Evolutionary conservation across 208 protist species (phyloP).

Genomic region (Trypanosoma mega): DNA sequence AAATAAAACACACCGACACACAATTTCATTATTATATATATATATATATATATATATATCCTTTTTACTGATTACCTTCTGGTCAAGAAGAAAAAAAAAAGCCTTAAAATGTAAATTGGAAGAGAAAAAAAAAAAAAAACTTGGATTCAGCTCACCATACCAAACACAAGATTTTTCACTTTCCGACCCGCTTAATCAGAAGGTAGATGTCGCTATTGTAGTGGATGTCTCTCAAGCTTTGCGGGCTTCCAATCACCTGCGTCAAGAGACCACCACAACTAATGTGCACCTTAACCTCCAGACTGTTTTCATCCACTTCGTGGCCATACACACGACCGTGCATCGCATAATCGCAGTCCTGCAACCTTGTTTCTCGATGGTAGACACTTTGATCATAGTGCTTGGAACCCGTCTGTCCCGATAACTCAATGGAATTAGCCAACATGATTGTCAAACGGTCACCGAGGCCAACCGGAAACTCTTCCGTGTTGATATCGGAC

Average conservation of each 20-base stretch:
- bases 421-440: slow-evolving; percentile 90
- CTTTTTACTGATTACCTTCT: too few relatives aligned
- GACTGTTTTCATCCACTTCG: slow-evolving; percentile 84
- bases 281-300: slow-evolving; percentile 92
- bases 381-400: slow-evolving; percentile 91
- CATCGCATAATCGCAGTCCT: slow-evolving; percentile 98
- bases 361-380: slow-evolving; percentile 86
- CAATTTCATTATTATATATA: background rate
- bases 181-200: slow-evolving; percentile 77
- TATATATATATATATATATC: slow-evolving; percentile 1
- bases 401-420: slow-evolving; percentile 75
- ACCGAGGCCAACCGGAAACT: slow-evolving; percentile 93
- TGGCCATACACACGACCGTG: slow-evolving; percentile 96
- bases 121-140: background rate
- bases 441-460: slow-evolving; percentile 94
- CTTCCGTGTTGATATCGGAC: slow-evolving; percentile 95
- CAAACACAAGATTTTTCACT: too few relatives aligned
- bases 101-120: slow-evolving; percentile 1
- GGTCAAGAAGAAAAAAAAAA: slow-evolving; percentile 1
- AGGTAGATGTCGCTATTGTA: slow-evolving; percentile 91
- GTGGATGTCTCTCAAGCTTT: slow-evolving; percentile 85
- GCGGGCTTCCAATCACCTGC: slow-evolving; percentile 89
- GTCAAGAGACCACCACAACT: slow-evolving; percentile 97
- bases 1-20: background rate
- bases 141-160: background rate